These are phyloP conservation scores for Plasmodium inui DNA, from an alignment of 169 alveolate species.

Conservation along the genomic window DNA sequence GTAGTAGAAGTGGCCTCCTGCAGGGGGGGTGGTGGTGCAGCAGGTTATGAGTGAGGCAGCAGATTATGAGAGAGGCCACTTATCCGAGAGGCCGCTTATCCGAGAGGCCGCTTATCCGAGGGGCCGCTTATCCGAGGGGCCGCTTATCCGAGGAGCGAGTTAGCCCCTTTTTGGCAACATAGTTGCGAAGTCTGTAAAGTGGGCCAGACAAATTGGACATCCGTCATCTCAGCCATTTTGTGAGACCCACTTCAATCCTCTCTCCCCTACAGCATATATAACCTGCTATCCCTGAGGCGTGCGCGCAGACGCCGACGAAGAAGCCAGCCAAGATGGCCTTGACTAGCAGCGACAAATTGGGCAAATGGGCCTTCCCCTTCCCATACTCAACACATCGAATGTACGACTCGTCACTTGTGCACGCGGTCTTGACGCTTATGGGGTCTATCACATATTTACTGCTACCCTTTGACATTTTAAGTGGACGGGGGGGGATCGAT, in stretches of 20 bases:
- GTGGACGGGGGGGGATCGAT: neutral
- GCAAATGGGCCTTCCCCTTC: slow-evolving; percentile 41
- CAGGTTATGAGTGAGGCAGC: too few species aligned
- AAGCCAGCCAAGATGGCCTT: slow-evolving; percentile 64
- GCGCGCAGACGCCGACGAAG: slow-evolving; percentile 69
- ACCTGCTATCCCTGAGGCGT: slow-evolving; percentile 76
- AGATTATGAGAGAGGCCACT: too few species aligned
- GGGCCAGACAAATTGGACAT: too few species aligned
- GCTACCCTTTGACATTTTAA: slow-evolving; percentile 23
- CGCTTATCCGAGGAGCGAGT: neutral
- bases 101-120: neutral
- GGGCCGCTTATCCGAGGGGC: too few species aligned
- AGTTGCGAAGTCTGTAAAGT: neutral
- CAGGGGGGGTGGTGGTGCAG: neutral
- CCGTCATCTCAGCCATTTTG: neutral
- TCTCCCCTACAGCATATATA: neutral
- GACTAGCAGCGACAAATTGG: slow-evolving; percentile 14
- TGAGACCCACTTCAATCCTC: neutral
- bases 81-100: neutral
- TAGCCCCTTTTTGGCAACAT: neutral
- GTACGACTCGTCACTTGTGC: slow-evolving; percentile 59
- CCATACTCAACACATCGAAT: slow-evolving; percentile 75
- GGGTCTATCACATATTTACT: slow-evolving; percentile 35
- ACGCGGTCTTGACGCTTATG: slow-evolving; percentile 21
- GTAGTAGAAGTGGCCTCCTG: slow-evolving; percentile 64